Conservation (phyloP, 2,329 filamentous ascomycete genomes). For the Cercospora sp. region DNA sequence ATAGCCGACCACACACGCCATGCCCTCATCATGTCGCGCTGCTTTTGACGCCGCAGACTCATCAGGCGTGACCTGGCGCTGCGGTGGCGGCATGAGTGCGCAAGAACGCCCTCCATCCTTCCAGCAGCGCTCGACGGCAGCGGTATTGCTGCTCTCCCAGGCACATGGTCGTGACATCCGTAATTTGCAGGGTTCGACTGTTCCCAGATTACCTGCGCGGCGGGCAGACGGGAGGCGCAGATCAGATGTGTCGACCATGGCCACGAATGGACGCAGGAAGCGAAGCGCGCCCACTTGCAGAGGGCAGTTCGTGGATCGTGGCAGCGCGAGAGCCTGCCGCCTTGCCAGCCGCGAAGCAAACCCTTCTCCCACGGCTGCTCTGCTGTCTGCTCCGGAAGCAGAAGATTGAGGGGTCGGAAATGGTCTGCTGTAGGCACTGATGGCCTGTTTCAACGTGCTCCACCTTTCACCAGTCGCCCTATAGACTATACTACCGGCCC, state of each 20-base stretch:
- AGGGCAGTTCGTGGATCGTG: neutral
- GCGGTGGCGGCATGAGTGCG: neutral
- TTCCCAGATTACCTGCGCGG: conserved; percentile 1
- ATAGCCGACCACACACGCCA: neutral
- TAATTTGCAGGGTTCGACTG: conserved; percentile 5
- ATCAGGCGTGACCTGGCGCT: neutral
- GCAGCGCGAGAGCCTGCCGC: neutral
- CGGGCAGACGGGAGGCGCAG: neutral
- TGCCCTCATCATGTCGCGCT: neutral
- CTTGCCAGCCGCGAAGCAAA: neutral
- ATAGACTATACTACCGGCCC: conserved; percentile 1
- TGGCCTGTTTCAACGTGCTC: conserved; percentile 8
- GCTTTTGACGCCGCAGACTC: neutral
- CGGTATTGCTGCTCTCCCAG: neutral
- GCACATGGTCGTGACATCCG: conserved; percentile 1
- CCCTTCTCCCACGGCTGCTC: neutral
- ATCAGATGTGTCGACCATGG: neutral
- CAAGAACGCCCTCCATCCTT: neutral
- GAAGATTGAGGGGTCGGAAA: conserved; percentile 1
- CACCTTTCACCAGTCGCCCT: neutral
- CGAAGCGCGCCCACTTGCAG: neutral
- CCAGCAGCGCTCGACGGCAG: neutral
- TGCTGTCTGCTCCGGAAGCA: neutral
- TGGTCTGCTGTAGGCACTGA: conserved; percentile 1
- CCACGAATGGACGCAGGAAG: neutral